Evolutionary conservation across 345 rosid species (phyloP).

Genomic region (Ceriops decandra): DNA sequence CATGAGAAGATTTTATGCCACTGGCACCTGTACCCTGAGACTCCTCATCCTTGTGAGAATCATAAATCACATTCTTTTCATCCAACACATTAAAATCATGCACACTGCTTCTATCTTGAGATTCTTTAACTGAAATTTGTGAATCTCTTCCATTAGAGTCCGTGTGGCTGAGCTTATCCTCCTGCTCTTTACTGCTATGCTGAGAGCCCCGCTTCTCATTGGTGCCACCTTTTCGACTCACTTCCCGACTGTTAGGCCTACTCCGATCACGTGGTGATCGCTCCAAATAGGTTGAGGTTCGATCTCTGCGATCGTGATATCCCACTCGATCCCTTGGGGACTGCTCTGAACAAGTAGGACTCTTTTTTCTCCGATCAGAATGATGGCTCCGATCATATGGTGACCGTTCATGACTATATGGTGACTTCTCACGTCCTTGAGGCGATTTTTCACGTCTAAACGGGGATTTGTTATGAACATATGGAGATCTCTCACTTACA

Average conservation of each 20-base stretch:
- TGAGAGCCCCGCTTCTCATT: slow-evolving; percentile 60
- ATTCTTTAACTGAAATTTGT: slow-evolving; percentile 42
- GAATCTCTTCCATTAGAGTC: slow-evolving; percentile 48
- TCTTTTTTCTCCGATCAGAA: slow-evolving; percentile 67
- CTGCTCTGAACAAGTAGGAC: slow-evolving; percentile 65
- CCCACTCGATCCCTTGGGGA: slow-evolving; percentile 56
- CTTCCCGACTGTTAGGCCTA: slow-evolving; percentile 46
- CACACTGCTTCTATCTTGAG: slow-evolving; percentile 44
- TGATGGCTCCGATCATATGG: slow-evolving; percentile 66
- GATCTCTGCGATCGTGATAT: slow-evolving; percentile 61
- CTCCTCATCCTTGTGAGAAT: slow-evolving; percentile 49
- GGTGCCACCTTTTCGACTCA: slow-evolving; percentile 52
- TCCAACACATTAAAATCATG: slow-evolving; percentile 31
- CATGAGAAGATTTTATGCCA: slow-evolving; percentile 44
- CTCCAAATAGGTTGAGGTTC: slow-evolving; percentile 53
- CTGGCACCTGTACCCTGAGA: slow-evolving; percentile 37
- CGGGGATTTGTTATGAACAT: slow-evolving; percentile 39
- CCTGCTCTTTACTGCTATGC: slow-evolving; percentile 43
- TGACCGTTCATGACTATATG: slow-evolving; percentile 55
- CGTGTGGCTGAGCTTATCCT: slow-evolving; percentile 48
- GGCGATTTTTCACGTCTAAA: slow-evolving; percentile 14
- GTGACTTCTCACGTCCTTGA: slow-evolving; percentile 39
- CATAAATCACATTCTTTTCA: slow-evolving; percentile 45
- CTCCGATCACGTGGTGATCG: slow-evolving; percentile 56
- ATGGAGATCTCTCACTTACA: slow-evolving; percentile 26